Conservation (phyloP, 768 basidiomycete genomes). For the Termitomyces sp. region DNA sequence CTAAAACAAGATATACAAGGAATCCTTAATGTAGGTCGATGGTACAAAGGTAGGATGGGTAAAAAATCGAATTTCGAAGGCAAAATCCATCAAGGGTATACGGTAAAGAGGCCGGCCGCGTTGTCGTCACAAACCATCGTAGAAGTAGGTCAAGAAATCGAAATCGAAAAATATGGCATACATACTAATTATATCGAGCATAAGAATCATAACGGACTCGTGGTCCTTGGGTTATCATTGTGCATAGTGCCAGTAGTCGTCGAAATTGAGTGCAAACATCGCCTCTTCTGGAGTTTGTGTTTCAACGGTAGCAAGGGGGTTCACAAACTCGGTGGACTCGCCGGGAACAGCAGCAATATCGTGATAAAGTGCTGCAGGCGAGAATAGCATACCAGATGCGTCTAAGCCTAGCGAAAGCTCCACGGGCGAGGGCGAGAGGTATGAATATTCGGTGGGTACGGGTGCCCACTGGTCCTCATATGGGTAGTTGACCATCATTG, state of each 20-base stretch:
- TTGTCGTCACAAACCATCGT: background rate
- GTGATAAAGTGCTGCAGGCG: background rate
- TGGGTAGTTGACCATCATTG: background rate
- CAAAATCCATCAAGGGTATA: background rate
- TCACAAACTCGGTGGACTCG: constrained; percentile 6
- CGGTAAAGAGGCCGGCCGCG: background rate
- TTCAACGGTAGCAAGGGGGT: background rate
- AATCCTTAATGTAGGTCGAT: background rate
- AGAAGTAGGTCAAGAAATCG: background rate
- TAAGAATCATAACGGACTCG: background rate
- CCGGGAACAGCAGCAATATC: background rate
- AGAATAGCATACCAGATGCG: constrained; percentile 4
- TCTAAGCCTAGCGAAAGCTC: constrained; percentile 1
- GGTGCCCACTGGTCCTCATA: constrained; percentile 6
- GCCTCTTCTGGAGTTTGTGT: constrained; percentile 16
- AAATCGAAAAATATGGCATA: background rate
- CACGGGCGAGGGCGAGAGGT: background rate
- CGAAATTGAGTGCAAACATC: constrained; percentile 24
- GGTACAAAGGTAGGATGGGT: background rate
- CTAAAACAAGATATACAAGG: background rate
- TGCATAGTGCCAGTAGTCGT: constrained; percentile 21
- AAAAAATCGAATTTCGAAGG: background rate
- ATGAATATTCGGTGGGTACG: background rate
- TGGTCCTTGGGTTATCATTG: constrained; percentile 1
- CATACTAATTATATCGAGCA: background rate